Evolutionary conservation across 1,139 yeast genomes (phyloP).

Genomic region (Lipomyces yarrowii): DNA sequence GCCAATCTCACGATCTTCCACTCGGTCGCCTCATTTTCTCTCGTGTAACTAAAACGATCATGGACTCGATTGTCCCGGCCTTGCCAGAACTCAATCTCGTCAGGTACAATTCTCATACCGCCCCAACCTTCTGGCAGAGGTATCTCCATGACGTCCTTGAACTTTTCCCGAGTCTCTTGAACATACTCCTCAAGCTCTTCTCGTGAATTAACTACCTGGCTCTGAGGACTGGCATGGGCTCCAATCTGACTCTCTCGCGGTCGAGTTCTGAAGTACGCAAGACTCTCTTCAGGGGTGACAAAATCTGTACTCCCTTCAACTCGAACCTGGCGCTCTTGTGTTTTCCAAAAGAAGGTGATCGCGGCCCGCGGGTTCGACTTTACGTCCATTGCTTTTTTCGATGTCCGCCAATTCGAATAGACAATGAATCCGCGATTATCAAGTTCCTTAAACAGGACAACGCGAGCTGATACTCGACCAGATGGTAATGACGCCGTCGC

Average conservation of each 20-base stretch:
- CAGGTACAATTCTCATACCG: slow-evolving; percentile 82
- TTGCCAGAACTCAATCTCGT: slow-evolving; percentile 96
- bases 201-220: slow-evolving; percentile 58
- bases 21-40: slow-evolving; percentile 40
- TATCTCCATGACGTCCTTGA: slow-evolving; percentile 61
- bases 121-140: slow-evolving; percentile 98
- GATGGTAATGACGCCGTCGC: slow-evolving; percentile 86
- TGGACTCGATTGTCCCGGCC: slow-evolving; percentile 89
- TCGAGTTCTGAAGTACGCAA: slow-evolving; percentile 78
- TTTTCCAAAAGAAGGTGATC: slow-evolving; percentile 91
- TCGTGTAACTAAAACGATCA: slow-evolving; percentile 72
- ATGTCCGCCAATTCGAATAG: slow-evolving; percentile 87
- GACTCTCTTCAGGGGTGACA: slow-evolving; percentile 71
- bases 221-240: slow-evolving; percentile 96
- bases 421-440: slow-evolving; percentile 80
- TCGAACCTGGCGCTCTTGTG: slow-evolving; percentile 86
- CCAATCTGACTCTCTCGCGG: slow-evolving; percentile 94
- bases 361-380: slow-evolving; percentile 76
- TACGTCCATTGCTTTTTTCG: slow-evolving; percentile 77
- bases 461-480: slow-evolving; percentile 83
- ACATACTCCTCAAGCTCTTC: slow-evolving; percentile 60
- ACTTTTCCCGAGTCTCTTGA: slow-evolving; percentile 56
- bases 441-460: slow-evolving; percentile 84
- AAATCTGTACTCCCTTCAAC: slow-evolving; percentile 84
- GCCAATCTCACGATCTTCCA: slow-evolving; percentile 77